These are phyloP conservation scores for Mrakia hoshinonis DNA, from an alignment of 768 basidiomycete species.

Conservation along the genomic window DNA sequence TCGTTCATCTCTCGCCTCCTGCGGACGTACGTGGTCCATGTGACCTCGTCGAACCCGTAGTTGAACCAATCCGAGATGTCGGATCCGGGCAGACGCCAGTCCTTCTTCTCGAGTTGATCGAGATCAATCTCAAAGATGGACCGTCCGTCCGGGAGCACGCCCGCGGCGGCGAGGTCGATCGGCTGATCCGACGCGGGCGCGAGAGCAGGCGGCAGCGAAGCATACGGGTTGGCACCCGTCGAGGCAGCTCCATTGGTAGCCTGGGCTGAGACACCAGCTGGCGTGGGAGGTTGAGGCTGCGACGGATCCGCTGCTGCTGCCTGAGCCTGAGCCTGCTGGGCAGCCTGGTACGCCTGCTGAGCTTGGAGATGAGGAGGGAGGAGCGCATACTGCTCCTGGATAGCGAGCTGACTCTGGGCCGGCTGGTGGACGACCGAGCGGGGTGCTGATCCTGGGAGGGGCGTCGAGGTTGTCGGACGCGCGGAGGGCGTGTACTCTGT, in stretches of 20 bases:
- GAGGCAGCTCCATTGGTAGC: not conserved
- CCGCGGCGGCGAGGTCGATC: constrained; percentile 17
- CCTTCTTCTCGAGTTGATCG: constrained; percentile 63
- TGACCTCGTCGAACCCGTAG: constrained; percentile 94
- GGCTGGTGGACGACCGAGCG: constrained; percentile 30
- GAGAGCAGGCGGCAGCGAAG: constrained; percentile 14
- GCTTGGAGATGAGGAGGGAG: constrained; percentile 22
- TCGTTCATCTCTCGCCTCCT: constrained; percentile 39
- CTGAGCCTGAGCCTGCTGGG: not conserved
- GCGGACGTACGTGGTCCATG: constrained; percentile 75
- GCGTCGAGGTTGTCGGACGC: constrained; percentile 30
- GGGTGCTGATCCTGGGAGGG: constrained; percentile 30
- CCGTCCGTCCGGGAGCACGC: constrained; percentile 24
- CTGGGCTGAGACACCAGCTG: not conserved
- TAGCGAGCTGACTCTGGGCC: constrained; percentile 33
- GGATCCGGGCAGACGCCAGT: constrained; percentile 83
- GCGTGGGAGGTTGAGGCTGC: not conserved
- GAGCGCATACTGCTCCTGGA: constrained; percentile 26
- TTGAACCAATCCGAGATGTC: constrained; percentile 98
- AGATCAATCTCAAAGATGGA: constrained; percentile 74
- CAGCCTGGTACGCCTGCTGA: constrained; percentile 7
- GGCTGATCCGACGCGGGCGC: constrained; percentile 4
- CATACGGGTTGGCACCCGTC: not conserved
- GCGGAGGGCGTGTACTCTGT: constrained; percentile 39
- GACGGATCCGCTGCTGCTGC: not conserved